Conservation (phyloP, 2,329 filamentous ascomycete genomes). For the Exophiala sp. region DNA sequence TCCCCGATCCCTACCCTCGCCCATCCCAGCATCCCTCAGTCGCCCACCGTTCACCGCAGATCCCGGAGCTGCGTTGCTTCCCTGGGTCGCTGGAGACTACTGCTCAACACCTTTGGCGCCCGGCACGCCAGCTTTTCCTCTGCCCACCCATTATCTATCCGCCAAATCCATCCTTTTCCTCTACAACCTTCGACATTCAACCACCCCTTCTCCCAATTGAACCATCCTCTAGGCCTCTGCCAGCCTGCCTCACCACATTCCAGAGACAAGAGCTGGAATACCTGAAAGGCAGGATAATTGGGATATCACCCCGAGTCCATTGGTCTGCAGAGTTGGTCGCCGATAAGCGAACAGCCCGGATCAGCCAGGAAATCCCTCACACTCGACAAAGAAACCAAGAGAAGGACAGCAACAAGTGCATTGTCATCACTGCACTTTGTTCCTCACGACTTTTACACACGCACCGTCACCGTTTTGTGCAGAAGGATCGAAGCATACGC, state of each 20-base stretch:
- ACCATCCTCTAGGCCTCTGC: constrained; percentile 18
- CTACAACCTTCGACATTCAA: constrained; percentile 6
- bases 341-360: constrained; percentile 19
- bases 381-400: constrained; percentile 12
- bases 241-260: constrained; percentile 15
- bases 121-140: constrained; percentile 19
- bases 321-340: constrained; percentile 13
- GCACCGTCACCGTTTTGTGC: constrained; percentile 2
- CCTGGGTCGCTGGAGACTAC: constrained; percentile 21
- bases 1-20: constrained; percentile 2
- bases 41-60: constrained; percentile 19
- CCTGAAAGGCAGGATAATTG: constrained; percentile 5
- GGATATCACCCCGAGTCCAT: background rate
- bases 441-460: background rate
- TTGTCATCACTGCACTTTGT: constrained; percentile 14
- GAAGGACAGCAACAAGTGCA: constrained; percentile 13
- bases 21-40: constrained; percentile 4
- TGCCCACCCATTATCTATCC: constrained; percentile 13
- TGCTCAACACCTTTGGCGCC: constrained; percentile 23
- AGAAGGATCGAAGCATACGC: constrained; percentile 13
- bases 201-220: constrained; percentile 2
- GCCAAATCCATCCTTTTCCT: constrained; percentile 9
- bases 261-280: constrained; percentile 10
- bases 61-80: constrained; percentile 20
- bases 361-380: constrained; percentile 17